phyloP scores from a whole-genome alignment of 2,329 filamentous ascomycete genomes.

The Sporothrix humicola region DNA sequence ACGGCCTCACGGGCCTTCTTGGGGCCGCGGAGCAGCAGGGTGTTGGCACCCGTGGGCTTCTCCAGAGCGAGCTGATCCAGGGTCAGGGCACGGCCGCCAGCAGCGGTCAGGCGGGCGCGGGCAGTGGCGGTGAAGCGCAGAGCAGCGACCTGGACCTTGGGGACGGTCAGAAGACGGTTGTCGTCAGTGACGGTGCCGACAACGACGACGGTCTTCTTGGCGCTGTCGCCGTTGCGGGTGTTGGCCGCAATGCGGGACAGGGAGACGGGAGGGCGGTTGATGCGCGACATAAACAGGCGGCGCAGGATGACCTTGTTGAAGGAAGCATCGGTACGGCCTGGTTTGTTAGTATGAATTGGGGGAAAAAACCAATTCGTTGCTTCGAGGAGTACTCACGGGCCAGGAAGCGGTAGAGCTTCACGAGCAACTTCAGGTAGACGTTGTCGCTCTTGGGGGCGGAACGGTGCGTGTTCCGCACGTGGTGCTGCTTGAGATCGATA shows the following conservation, averaged over 20 bases:
- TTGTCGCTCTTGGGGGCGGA: conserved; percentile 98
- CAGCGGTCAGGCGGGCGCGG: conserved; percentile 88
- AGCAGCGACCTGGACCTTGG: conserved; percentile 92
- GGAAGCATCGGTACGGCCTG: conserved; percentile 91
- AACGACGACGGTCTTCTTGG: conserved; percentile 88
- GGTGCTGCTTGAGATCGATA: conserved; percentile 75
- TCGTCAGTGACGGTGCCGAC: conserved; percentile 97
- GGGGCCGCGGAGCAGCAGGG: conserved; percentile 92
- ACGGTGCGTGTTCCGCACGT: conserved; percentile 77
- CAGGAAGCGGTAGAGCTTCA: conserved; percentile 98
- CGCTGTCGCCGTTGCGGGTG: conserved; percentile 64
- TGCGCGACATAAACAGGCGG: conserved; percentile 97
- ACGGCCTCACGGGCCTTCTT: conserved; percentile 98
- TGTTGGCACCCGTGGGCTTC: conserved; percentile 95
- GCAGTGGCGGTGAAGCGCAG: conserved; percentile 97
- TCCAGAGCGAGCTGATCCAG: conserved; percentile 96
- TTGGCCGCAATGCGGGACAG: conserved; percentile 85
- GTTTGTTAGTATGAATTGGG: not conserved
- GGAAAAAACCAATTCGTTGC: not conserved
- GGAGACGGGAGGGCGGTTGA: conserved; percentile 95
- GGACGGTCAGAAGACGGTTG: conserved; percentile 87
- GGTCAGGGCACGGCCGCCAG: conserved; percentile 93
- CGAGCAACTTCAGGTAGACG: conserved; percentile 94
- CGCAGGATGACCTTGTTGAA: conserved; percentile 99
- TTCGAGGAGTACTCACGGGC: conserved; percentile 70